Evolutionary conservation across 495 filamentous ascomycete species (phyloP), one percentile per base, ranked within the genome.

Genomic region (Bacidia rubella): DNA sequence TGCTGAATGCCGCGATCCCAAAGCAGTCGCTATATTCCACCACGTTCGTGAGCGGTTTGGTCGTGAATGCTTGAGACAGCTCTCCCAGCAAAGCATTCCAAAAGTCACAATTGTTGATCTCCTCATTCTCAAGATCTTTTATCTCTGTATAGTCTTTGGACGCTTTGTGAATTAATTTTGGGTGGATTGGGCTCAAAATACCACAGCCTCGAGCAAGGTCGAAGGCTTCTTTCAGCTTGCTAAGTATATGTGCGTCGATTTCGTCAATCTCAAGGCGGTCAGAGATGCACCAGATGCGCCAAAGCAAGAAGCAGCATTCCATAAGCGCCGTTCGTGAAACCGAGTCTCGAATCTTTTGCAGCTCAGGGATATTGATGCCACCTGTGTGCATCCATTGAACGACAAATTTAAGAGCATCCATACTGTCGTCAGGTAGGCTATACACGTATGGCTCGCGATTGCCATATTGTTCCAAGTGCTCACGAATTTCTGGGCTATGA

Each of bases 341-440:
- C 7, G 15, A 7, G 29, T 35, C 29, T 15, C 15, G 29, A 7
- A 7, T 15, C 15, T 35, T 15, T 35, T 35, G 29, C 5, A 35
- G 29, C 17, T 9, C 15, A 5, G 41, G 41, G 41, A 44, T n/a
- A 20, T 9, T 20, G 17, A 44, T 22, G 7, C 17, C 17, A 7
- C 24, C 24, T 0, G 47, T 50, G 9, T 50, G 47, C 25, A 50
- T 50, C 47, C 47, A 50, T 21, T 50, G 26, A 38, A 20, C 24
- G 5, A 50, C 4, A n/a, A 17, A 25, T 17, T 25, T 38, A 20
- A 50, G 26, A 7, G 32, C 47, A 2, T 17, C 10, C 10, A n/a
- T 21, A 9, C 19, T 20, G 19, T 50, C 47, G 24, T 50, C 47
- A n/a, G 47, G 47, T 3, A 50, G 47, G 5, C 4, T 24, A 11